Evolutionary conservation across 805 yeast species (phyloP), one percentile per base, ranked within the genome.

Genomic region (Candida silvatica): DNA sequence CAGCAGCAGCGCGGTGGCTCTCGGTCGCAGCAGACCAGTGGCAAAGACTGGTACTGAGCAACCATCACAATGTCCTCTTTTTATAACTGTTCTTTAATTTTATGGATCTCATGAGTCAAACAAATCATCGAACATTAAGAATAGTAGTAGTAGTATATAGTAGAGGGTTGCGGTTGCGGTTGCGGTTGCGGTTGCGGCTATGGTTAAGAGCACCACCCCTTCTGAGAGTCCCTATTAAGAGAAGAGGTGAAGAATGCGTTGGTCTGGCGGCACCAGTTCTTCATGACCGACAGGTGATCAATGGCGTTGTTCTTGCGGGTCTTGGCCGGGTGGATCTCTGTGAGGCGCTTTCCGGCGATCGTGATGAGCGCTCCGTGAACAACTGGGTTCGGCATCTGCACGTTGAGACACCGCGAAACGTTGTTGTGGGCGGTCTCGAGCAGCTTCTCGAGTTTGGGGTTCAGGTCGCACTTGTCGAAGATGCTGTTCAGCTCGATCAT

Each of bases 191-290:
- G n/a, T n/a, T n/a, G n/a, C n/a, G n/a, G n/a, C n/a, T n/a, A n/a
- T n/a, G n/a, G n/a, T n/a, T n/a, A n/a, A 2, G 20, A 40, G 24
- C 41, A 44, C 58, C 59, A 54, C 4, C 59, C 59, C 31, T 43
- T 40, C 6, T 42, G 32, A 20, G 47, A 52, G n/a, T 53, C 56
- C 17, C 36, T 46, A 2, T 45, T 37, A 9, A 43, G 36, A 9
- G 37, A 39, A 5, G 34, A 17, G 1, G 40, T 31, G 25, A 51
- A 37, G 37, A 36, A 49, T 1, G 35, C 40, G 29, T 43, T 40
- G 11, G 47, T 24, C n/a, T 38, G 31, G 14, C 47, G 14, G 23
- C 50, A 40, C 59, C 59, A 54, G 25, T 39, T 40, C 15, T 42
- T 45, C 12, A 49, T 31, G 14, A 43, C 42, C n/a, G 37, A 27